phyloP scores from a whole-genome alignment of 805 yeast genomes.

The Lipomyces spencermartinsiae region DNA sequence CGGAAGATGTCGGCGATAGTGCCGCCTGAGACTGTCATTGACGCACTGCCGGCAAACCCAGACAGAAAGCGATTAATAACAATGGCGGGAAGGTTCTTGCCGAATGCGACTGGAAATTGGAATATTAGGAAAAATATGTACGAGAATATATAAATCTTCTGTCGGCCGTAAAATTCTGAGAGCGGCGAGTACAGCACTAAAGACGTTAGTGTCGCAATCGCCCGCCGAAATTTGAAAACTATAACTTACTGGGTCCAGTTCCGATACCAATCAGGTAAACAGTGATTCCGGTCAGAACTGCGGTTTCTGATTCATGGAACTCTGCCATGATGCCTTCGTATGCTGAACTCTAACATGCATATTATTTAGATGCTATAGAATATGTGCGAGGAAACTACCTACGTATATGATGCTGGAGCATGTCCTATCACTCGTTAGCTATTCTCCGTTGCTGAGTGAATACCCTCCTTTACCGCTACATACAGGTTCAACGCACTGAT shows the following conservation, averaged over 20 bases:
- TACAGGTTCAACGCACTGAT: conserved; percentile 22
- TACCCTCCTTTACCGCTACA: background rate
- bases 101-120: conserved; percentile 58
- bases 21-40: conserved; percentile 84
- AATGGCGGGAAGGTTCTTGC: conserved; percentile 45
- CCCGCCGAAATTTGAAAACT: conserved; percentile 42
- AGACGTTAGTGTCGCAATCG: conserved; percentile 66
- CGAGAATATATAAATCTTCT: conserved; percentile 54
- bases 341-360: background rate
- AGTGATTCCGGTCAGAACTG: background rate
- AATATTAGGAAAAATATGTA: conserved; percentile 49
- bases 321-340: conserved; percentile 1
- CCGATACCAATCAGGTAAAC: conserved; percentile 2
- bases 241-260: background rate
- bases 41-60: conserved; percentile 80
- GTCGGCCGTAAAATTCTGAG: conserved; percentile 72
- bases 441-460: background rate
- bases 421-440: background rate
- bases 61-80: conserved; percentile 74
- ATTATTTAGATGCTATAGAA: conserved; percentile 44
- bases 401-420: conserved; percentile 14
- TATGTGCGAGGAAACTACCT: conserved; percentile 62
- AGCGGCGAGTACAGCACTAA: conserved; percentile 69
- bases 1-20: conserved; percentile 79
- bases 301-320: background rate